Evolutionary conservation across 225 moss, liverwort and hornwort species (phyloP).

Genomic region (Pseudoscleropodium purum): DNA sequence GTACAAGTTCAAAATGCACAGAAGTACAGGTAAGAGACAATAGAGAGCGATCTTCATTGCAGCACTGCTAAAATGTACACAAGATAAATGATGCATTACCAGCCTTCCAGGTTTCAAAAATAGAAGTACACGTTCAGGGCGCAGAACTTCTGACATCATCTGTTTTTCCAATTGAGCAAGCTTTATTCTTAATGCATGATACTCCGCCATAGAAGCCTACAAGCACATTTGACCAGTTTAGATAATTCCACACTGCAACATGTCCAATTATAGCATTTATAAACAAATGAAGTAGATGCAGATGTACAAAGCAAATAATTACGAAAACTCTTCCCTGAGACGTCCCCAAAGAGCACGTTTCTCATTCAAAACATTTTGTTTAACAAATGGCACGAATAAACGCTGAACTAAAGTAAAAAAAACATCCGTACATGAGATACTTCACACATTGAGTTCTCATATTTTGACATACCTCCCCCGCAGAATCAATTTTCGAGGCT

Average conservation of each 20-base stretch:
- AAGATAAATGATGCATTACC: constrained; percentile 35
- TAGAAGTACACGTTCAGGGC: constrained; percentile 68
- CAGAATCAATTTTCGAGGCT: constrained; percentile 65
- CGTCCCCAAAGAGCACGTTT: neutral
- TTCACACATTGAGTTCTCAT: neutral
- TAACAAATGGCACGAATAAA: neutral
- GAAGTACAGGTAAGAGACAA: neutral
- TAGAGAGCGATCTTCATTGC: neutral
- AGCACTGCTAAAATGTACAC: neutral
- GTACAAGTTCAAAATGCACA: neutral
- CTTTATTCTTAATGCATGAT: constrained; percentile 72
- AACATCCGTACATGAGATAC: neutral
- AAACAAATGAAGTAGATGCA: neutral
- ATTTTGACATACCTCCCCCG: constrained; percentile 50
- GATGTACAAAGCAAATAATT: neutral
- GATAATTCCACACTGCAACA: neutral
- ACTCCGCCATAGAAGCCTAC: constrained; percentile 74
- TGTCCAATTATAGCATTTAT: neutral
- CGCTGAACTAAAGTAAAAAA: neutral
- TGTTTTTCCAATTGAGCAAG: constrained; percentile 76
- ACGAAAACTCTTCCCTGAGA: neutral
- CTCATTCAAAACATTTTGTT: neutral
- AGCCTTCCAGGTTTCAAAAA: constrained; percentile 94
- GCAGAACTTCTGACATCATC: constrained; percentile 93
- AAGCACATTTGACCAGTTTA: constrained; percentile 4